A percentile compares a stretch with the other conserved stretches of the same genome.
These are phyloP conservation scores for Trichoderma breve DNA, from an alignment of 2,329 filamentous ascomycete species.

Conservation along the genomic window DNA sequence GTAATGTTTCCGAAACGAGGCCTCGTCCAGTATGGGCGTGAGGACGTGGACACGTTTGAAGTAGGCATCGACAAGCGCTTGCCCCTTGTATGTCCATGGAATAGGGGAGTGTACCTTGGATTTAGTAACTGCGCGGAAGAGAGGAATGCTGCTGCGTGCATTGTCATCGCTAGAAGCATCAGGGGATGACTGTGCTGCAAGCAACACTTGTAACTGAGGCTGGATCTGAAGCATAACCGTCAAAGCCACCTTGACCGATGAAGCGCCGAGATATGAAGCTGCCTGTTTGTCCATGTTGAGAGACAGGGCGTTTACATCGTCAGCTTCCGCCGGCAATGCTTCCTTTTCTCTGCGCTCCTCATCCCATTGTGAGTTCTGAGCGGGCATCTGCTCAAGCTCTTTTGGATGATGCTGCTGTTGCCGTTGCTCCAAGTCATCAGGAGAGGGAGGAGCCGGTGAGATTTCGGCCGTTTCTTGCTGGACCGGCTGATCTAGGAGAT, in stretches of 20 bases:
- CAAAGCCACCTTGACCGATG: constrained; percentile 60
- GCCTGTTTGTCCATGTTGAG: constrained; percentile 53
- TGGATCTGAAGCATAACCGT: constrained; percentile 51
- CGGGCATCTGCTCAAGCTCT: constrained; percentile 69
- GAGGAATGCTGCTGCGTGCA: not conserved
- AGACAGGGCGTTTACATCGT: constrained; percentile 55
- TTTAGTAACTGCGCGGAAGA: not conserved
- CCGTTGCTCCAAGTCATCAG: constrained; percentile 24
- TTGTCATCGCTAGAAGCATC: not conserved
- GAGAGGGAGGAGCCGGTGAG: not conserved
- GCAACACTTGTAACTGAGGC: constrained; percentile 31
- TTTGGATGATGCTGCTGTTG: constrained; percentile 45
- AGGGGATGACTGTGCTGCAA: not conserved
- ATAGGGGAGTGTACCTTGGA: not conserved
- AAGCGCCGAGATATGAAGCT: constrained; percentile 61
- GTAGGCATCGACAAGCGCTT: constrained; percentile 47
- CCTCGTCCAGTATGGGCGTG: constrained; percentile 59
- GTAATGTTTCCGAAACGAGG: constrained; percentile 58
- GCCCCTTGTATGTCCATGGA: constrained; percentile 12
- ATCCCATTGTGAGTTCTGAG: constrained; percentile 63
- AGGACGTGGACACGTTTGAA: constrained; percentile 55
- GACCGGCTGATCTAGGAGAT: constrained; percentile 49
- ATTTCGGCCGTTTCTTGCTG: constrained; percentile 44
- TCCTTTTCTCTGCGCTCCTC: constrained; percentile 58
- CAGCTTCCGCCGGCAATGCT: constrained; percentile 61